Conservation (phyloP, 2,329 filamentous ascomycete species). For the Colletotrichum siamense region DNA sequence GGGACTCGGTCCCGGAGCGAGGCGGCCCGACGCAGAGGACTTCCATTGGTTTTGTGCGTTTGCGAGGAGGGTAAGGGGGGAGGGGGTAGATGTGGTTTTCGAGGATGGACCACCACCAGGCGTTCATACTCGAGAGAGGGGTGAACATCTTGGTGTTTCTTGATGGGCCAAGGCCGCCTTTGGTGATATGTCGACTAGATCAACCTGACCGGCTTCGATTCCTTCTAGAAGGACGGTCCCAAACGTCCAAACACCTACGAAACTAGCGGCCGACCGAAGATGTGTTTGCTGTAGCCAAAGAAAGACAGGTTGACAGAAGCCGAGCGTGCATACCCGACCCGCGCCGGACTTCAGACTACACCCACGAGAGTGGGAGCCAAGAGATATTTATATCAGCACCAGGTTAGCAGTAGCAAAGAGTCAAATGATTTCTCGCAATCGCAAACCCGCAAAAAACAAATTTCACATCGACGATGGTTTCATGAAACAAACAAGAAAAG, state of each 20-base stretch:
- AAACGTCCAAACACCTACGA: not conserved
- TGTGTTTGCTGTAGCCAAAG: not conserved
- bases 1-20: constrained; percentile 38
- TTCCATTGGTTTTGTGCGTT: constrained; percentile 37
- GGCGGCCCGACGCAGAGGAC: constrained; percentile 38
- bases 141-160: not conserved
- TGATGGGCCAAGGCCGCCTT: rapidly evolving
- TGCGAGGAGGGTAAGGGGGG: constrained; percentile 26
- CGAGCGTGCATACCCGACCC: not conserved
- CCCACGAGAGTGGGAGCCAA: not conserved
- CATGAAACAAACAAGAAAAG: not conserved
- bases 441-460: not conserved
- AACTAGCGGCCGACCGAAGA: not conserved
- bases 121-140: constrained; percentile 9
- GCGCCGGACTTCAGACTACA: not conserved
- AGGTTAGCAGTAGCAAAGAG: rapidly evolving
- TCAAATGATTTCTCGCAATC: not conserved
- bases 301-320: not conserved
- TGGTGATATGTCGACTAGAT: not conserved
- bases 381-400: not conserved
- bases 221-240: not conserved
- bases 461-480: not conserved
- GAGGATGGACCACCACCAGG: constrained; percentile 18
- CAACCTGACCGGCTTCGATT: not conserved
- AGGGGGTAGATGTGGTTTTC: constrained; percentile 23